A percentile compares a stretch with the other conserved stretches of the same genome.
phyloP scores from a whole-genome alignment of 305 asterid species.

The Lippia alba region DNA sequence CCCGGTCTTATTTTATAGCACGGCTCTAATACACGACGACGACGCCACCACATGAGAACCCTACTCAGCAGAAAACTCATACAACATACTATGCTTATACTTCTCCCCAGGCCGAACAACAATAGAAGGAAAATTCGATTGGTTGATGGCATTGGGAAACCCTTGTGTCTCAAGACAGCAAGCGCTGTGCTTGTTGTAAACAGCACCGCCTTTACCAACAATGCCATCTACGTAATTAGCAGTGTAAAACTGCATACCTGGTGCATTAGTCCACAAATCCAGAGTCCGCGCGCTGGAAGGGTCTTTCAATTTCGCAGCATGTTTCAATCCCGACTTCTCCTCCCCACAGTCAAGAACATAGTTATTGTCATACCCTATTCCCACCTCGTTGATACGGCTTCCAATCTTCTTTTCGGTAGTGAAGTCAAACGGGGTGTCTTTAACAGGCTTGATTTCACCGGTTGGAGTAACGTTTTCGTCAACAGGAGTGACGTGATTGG shows the following conservation, averaged over 20 bases:
- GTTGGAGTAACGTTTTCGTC: conserved; percentile 80
- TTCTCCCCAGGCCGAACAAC: conserved; percentile 78
- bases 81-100: conserved; percentile 84
- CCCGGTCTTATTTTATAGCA: conserved; percentile 23
- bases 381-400: conserved; percentile 73
- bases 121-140: conserved; percentile 72
- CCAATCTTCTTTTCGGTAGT: conserved; percentile 70
- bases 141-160: conserved; percentile 87
- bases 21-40: not conserved
- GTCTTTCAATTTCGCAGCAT: conserved; percentile 79
- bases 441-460: conserved; percentile 76
- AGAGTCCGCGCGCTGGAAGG: conserved; percentile 80
- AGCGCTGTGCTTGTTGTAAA: conserved; percentile 77
- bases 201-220: conserved; percentile 85
- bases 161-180: conserved; percentile 95
- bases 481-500: conserved; percentile 77
- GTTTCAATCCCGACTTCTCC: conserved; percentile 72
- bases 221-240: conserved; percentile 80
- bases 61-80: conserved; percentile 71
- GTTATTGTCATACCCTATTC: conserved; percentile 91
- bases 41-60: not conserved
- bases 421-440: conserved; percentile 88
- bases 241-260: conserved; percentile 96
- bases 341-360: conserved; percentile 83
- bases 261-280: conserved; percentile 87